Conservation (phyloP, 176 grass and related monocot genomes). For the Ensete glaucum region DNA sequence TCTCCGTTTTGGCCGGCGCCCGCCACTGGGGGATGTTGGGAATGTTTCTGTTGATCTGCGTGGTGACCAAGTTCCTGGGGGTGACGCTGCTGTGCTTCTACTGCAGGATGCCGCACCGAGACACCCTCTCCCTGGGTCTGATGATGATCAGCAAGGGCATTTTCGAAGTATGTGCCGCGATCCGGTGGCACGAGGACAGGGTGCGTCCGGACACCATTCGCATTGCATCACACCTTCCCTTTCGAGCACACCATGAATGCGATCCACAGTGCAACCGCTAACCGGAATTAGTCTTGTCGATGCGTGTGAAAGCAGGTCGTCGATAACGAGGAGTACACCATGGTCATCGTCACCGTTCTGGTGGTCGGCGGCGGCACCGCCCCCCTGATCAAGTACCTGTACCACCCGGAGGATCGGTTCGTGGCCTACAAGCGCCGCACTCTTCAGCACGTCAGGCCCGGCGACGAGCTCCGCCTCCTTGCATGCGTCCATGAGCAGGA, state of each 20-base stretch:
- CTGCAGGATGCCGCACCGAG: constrained; percentile 38
- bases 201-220: constrained; percentile 7
- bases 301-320: constrained; percentile 1
- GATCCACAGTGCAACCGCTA: background rate
- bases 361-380: constrained; percentile 30
- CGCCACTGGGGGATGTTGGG: constrained; percentile 25
- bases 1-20: constrained; percentile 34
- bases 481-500: constrained; percentile 53
- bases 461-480: constrained; percentile 60
- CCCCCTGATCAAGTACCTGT: constrained; percentile 45
- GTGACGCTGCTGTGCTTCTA: constrained; percentile 35
- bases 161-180: constrained; percentile 36
- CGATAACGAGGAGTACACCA: constrained; percentile 37
- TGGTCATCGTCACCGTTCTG: constrained; percentile 43
- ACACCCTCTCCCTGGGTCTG: constrained; percentile 38
- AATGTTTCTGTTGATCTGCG: constrained; percentile 31
- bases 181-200: constrained; percentile 38
- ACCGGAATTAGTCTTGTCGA: no score
- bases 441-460: constrained; percentile 37
- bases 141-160: constrained; percentile 88
- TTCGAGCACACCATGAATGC: no score
- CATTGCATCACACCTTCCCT: no score
- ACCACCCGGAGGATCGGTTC: constrained; percentile 72
- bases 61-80: constrained; percentile 37
- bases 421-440: constrained; percentile 45